Evolutionary conservation across 2,329 filamentous ascomycete genomes (phyloP).

Genomic region (Trichophyton simii): DNA sequence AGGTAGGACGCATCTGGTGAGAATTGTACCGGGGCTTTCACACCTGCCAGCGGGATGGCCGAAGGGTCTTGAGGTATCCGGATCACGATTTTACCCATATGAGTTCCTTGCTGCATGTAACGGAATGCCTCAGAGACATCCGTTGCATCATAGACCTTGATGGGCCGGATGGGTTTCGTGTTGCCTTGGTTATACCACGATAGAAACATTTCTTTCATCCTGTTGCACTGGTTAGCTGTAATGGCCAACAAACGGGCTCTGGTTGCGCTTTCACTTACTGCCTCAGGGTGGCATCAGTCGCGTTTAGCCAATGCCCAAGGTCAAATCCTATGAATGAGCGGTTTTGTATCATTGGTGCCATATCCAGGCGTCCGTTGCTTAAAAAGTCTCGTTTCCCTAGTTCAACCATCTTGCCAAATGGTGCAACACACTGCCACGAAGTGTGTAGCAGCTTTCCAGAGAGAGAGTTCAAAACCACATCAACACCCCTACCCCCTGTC

Average conservation of each 20-base stretch:
- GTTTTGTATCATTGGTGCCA: constrained; percentile 7
- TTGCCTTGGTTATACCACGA: constrained; percentile 4
- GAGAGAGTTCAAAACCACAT: constrained; percentile 14
- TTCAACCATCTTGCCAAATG: constrained; percentile 14
- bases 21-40: background rate
- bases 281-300: background rate
- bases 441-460: constrained; percentile 8
- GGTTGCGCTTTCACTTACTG: background rate
- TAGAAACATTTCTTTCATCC: background rate
- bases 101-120: constrained; percentile 17
- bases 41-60: background rate
- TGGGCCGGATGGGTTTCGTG: constrained; percentile 20
- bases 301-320: background rate
- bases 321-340: constrained; percentile 13
- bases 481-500: constrained; percentile 12
- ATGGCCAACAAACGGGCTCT: background rate
- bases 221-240: background rate
- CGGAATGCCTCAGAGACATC: constrained; percentile 18
- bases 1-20: constrained; percentile 14
- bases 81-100: background rate
- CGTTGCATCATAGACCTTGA: constrained; percentile 18
- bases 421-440: constrained; percentile 12
- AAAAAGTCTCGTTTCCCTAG: constrained; percentile 11
- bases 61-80: background rate
- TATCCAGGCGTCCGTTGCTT: constrained; percentile 6